phyloP scores from a whole-genome alignment of 2,329 filamentous ascomycete species.

The Hypoxylon sp. region DNA sequence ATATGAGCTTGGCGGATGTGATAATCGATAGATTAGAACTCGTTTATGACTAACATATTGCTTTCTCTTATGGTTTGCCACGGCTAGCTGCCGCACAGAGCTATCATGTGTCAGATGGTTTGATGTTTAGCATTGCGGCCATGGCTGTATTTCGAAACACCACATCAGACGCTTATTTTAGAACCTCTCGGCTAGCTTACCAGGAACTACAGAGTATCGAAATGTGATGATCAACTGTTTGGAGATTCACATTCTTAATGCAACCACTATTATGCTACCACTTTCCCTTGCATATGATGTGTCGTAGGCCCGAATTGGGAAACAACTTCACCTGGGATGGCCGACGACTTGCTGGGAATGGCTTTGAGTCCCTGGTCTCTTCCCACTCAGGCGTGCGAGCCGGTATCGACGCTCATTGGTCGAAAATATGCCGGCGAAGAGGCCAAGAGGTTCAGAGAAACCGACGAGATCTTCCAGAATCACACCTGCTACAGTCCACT shows the following conservation, averaged over 20 bases:
- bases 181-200: slow-evolving; percentile 31
- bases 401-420: slow-evolving; percentile 47
- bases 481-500: slow-evolving; percentile 41
- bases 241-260: slow-evolving; percentile 41
- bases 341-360: slow-evolving; percentile 24
- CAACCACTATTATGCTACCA: slow-evolving; percentile 26
- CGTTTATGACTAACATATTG: slow-evolving; percentile 25
- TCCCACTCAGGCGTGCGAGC: slow-evolving; percentile 38
- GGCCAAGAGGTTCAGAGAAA: slow-evolving; percentile 44
- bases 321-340: slow-evolving; percentile 39
- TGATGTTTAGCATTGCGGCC: slow-evolving; percentile 31
- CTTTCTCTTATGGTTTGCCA: slow-evolving; percentile 15
- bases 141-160: slow-evolving; percentile 41
- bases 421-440: slow-evolving; percentile 45
- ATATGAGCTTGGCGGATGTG: slow-evolving; percentile 32
- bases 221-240: slow-evolving; percentile 43
- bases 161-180: slow-evolving; percentile 40
- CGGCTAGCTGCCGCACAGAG: slow-evolving; percentile 1
- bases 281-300: slow-evolving; percentile 38
- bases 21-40: slow-evolving; percentile 22
- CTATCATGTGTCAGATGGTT: slow-evolving; percentile 32
- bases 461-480: slow-evolving; percentile 50
- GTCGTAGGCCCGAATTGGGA: slow-evolving; percentile 51
- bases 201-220: slow-evolving; percentile 15
- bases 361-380: slow-evolving; percentile 31